These are phyloP conservation scores for Cerioporus squamosus DNA, from an alignment of 1,284 basidiomycete species.

Conservation along the genomic window DNA sequence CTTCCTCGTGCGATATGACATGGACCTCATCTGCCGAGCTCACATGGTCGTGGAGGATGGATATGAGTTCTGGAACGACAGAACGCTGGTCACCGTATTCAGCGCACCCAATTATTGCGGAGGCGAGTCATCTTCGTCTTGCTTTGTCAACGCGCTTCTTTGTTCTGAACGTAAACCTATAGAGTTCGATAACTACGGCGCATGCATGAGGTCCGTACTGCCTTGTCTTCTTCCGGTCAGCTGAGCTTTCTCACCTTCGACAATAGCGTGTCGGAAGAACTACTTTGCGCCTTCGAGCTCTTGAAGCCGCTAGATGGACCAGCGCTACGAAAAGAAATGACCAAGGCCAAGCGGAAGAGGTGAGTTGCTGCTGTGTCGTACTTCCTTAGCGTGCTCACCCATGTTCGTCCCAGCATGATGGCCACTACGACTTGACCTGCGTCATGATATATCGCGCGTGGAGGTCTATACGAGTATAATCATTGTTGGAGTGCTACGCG, in stretches of 20 bases:
- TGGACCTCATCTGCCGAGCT: constrained; percentile 99
- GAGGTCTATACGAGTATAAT: constrained; percentile 37
- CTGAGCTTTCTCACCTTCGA: constrained; percentile 21
- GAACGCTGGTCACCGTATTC: constrained; percentile 98
- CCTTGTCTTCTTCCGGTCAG: constrained; percentile 4
- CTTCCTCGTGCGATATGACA: constrained; percentile 92
- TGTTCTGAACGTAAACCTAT: constrained; percentile 7
- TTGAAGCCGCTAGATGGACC: constrained; percentile 96
- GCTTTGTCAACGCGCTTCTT: constrained; percentile 19
- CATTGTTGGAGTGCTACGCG: constrained; percentile 19
- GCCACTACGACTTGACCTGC: constrained; percentile 32
- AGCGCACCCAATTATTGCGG: constrained; percentile 98
- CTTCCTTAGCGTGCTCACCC: neutral
- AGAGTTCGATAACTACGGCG: constrained; percentile 99
- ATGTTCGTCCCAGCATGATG: constrained; percentile 31
- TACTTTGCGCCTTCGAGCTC: constrained; percentile 97
- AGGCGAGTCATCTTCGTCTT: constrained; percentile 60
- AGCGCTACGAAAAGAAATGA: constrained; percentile 98
- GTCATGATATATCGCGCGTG: constrained; percentile 18
- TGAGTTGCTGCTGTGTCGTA: constrained; percentile 35
- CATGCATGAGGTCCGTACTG: constrained; percentile 79
- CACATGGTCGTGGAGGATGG: constrained; percentile 99
- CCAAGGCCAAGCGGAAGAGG: constrained; percentile 98
- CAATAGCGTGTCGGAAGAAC: constrained; percentile 91
- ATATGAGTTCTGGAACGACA: constrained; percentile 99